A percentile compares a stretch with the other conserved stretches of the same genome.
Conservation (phyloP, 2,329 filamentous ascomycete species). For the Penicillium italicum region DNA sequence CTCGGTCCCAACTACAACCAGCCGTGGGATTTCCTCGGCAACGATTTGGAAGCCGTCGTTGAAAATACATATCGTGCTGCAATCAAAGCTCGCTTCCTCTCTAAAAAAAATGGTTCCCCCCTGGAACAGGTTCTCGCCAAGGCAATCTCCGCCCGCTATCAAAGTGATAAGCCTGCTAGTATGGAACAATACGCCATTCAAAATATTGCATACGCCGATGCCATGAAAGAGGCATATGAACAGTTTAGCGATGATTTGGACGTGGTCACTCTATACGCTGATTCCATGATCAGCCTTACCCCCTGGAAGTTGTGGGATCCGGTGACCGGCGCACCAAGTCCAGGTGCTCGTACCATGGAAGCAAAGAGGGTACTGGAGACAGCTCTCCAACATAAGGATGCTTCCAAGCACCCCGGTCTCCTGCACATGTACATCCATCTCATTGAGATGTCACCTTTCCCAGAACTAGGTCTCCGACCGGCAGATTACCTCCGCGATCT, state of each 20-base stretch:
- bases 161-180: conserved; percentile 45
- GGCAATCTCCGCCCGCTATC: conserved; percentile 62
- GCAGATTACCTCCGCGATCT: conserved; percentile 62
- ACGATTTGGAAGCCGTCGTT: conserved; percentile 54
- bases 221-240: conserved; percentile 56
- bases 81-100: conserved; percentile 42
- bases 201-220: conserved; percentile 60
- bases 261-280: conserved; percentile 61
- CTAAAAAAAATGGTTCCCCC: conserved; percentile 38
- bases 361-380: conserved; percentile 57
- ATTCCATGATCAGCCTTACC: conserved; percentile 63
- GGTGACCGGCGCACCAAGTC: conserved; percentile 54
- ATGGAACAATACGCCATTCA: conserved; percentile 50
- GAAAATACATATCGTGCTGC: conserved; percentile 47
- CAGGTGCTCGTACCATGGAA: conserved; percentile 56
- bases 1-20: conserved; percentile 78
- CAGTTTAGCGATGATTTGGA: conserved; percentile 58
- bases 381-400: conserved; percentile 52
- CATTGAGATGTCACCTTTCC: conserved; percentile 69
- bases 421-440: conserved; percentile 74
- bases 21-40: conserved; percentile 68
- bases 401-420: conserved; percentile 61
- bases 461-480: conserved; percentile 59
- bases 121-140: conserved; percentile 62
- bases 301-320: conserved; percentile 65